phyloP scores from a whole-genome alignment of 495 filamentous ascomycete species.

The Umbilicaria muhlenbergii region DNA sequence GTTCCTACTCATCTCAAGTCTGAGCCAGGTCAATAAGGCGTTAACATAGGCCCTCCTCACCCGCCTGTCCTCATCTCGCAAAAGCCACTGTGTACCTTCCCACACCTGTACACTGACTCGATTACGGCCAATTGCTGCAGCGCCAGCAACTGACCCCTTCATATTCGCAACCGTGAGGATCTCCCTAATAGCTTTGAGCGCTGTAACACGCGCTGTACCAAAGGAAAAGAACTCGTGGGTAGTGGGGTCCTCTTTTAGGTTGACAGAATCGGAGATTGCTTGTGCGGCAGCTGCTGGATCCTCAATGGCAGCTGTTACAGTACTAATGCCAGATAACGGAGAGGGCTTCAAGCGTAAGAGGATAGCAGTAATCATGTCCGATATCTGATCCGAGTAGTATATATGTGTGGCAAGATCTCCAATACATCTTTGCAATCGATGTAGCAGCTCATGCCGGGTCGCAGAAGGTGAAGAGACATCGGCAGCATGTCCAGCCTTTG shows the following conservation, averaged over 20 bases:
- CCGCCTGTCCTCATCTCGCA: slow-evolving; percentile 57
- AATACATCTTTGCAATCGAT: slow-evolving; percentile 58
- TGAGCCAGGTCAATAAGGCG: slow-evolving; percentile 66
- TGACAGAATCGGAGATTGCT: slow-evolving; percentile 25
- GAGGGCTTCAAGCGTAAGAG: slow-evolving; percentile 58
- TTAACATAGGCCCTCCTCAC: slow-evolving; percentile 75
- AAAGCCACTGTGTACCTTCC: slow-evolving; percentile 83
- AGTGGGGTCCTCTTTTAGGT: slow-evolving; percentile 24
- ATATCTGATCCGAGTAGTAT: slow-evolving; percentile 87
- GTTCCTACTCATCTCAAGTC: slow-evolving; percentile 54
- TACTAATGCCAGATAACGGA: slow-evolving; percentile 22
- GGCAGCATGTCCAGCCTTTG: slow-evolving; percentile 5
- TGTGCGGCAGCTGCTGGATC: slow-evolving; percentile 19
- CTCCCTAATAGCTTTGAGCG: slow-evolving; percentile 64
- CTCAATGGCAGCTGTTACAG: slow-evolving; percentile 27
- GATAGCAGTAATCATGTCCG: slow-evolving; percentile 75
- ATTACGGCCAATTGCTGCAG: slow-evolving; percentile 50
- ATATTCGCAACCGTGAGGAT: slow-evolving; percentile 67
- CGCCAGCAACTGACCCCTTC: slow-evolving; percentile 38
- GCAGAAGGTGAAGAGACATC: slow-evolving; percentile 24
- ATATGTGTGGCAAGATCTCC: slow-evolving; percentile 80
- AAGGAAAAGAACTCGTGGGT: slow-evolving; percentile 58
- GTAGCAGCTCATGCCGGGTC: slow-evolving; percentile 38
- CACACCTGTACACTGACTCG: slow-evolving; percentile 63
- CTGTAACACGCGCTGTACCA: slow-evolving; percentile 55